Base-by-base conservation (phyloP, 2,329 filamentous ascomycete species). In the Amauroascus niger region DNA sequence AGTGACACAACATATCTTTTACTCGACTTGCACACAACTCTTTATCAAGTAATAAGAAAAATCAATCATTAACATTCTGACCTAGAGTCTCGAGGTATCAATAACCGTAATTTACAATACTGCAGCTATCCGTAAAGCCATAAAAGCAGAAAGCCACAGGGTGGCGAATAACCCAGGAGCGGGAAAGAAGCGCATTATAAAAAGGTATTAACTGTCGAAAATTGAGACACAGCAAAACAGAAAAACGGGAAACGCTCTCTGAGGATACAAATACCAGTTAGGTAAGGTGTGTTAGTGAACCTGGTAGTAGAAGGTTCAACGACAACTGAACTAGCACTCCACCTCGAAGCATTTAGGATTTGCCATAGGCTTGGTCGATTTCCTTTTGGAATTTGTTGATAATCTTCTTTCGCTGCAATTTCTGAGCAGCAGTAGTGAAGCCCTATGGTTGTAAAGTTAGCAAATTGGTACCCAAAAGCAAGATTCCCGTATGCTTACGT, bases 361-460 rank as follows among this genome's bases (percentile, higher is more conserved):
- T 72, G 56, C 74, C 73, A 60, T 86, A 86, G 1, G 81, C 82
- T 61, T 72, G 73, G 60, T 79, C 73, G 37, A 87, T 78, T 54
- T 85, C 77, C 58, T 76, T 76, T 69, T 80, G 70, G 71, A 79
- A 85, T 62, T 77, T 79, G 39, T 76, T 69, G 49, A 84, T 68
- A 56, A 87, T 84, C 62, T 77, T 80, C 72, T 80, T 84, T 62
- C 83, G 78, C 71, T 87, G 84, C 48, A 87, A 74, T 65, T 87
- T 87, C 69, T 87, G 83, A 2, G 84, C 84, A 9, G 83, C 82
- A 46, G 83, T 86, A 53, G 83, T 79, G 54, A 82, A 75, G 54
- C 76, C 76, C 83, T 86, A 59, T 53, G 39, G 5, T 30, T 57
- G 60, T 70, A 65, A 70, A 43, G 69, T 62, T 62, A 65, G 59